These are phyloP conservation scores for Petunia secreta DNA, from an alignment of 257 asterid species.

Conservation along the genomic window DNA sequence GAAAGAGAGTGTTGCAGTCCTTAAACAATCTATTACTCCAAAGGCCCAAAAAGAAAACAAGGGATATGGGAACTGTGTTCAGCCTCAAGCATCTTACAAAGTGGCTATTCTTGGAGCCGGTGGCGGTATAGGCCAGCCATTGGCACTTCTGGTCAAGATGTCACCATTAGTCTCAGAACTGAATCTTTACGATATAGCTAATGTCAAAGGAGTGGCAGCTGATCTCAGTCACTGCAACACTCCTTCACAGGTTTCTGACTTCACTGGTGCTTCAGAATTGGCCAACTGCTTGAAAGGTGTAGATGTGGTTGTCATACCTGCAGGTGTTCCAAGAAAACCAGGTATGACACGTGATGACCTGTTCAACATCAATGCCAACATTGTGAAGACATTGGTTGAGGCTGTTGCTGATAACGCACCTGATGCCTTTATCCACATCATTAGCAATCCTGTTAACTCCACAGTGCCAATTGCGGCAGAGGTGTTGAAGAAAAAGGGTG, in stretches of 20 bases:
- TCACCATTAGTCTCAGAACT: conserved; percentile 75
- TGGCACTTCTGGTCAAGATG: conserved; percentile 80
- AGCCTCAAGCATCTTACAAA: conserved; percentile 85
- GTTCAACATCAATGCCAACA: conserved; percentile 78
- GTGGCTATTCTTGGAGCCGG: conserved; percentile 82
- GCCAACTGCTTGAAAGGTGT: conserved; percentile 66
- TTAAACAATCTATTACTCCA: conserved; percentile 35
- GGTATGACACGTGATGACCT: conserved; percentile 94
- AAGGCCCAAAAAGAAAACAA: conserved; percentile 40
- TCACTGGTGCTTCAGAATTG: conserved; percentile 70
- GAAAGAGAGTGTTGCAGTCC: conserved; percentile 46
- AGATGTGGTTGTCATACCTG: conserved; percentile 79
- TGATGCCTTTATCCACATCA: conserved; percentile 79
- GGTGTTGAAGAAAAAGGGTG: conserved; percentile 75
- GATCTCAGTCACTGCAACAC: conserved; percentile 94
- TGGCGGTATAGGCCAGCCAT: conserved; percentile 91
- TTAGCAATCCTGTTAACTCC: conserved; percentile 89
- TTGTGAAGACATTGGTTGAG: conserved; percentile 67
- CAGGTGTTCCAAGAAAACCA: conserved; percentile 89
- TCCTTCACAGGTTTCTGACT: conserved; percentile 68
- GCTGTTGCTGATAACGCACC: conserved; percentile 89
- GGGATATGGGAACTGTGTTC: conserved; percentile 47
- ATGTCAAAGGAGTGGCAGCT: conserved; percentile 86
- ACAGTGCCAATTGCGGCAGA: conserved; percentile 89
- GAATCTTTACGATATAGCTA: conserved; percentile 78